Evolutionary conservation across 768 basidiomycete species (phyloP), one percentile per base, ranked within the genome.

Genomic region (Lactifluus subvellereus): DNA sequence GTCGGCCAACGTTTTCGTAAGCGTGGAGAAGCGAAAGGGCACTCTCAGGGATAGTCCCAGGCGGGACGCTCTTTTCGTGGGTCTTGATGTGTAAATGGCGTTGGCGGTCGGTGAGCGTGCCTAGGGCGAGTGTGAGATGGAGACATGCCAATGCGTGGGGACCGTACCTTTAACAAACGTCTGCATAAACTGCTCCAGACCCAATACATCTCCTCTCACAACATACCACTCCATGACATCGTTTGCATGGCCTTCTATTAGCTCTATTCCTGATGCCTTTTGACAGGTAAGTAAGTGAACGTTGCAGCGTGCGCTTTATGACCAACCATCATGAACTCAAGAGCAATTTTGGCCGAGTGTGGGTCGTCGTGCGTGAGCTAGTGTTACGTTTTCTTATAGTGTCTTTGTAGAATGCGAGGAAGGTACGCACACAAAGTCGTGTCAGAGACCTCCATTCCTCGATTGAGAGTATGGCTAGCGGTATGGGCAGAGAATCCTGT

Each of bases 41-140:
- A 10, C 79, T 72, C 0, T 79, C 77, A 2, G 89, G 87, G 43
- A 90, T 78, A 0, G 72, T 74, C 27, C 79, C 75, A 0, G 70
- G 65, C 0, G 84, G 75, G 6, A 79, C 73, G 1, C 82, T 75
- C 45, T 76, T 77, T 38, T 94, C 73, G 69, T 89, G 81, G 0
- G 85, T 78, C 71, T 85, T 85, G 63, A 95, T 74, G 65, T 94
- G 87, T 16, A 91, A 78, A 68, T 92, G 84, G 2, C 84, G 83
- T 66, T 89, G 88, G 18, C 64, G 71, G 42, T 81, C 81, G 0
- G 80, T 84, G 33, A 81, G 84, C 45, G 66, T 63, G 20, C 49
- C 69, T 51, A 59, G 48, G 30, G 60, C 40, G 42, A 67, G 54
- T 67, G 52, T 50, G 3, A 68, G 54, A 30, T 59, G 61, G 16